These are phyloP conservation scores for Phymatotrichopsis omnivora DNA, from an alignment of 2,329 filamentous ascomycete species.

Conservation along the genomic window DNA sequence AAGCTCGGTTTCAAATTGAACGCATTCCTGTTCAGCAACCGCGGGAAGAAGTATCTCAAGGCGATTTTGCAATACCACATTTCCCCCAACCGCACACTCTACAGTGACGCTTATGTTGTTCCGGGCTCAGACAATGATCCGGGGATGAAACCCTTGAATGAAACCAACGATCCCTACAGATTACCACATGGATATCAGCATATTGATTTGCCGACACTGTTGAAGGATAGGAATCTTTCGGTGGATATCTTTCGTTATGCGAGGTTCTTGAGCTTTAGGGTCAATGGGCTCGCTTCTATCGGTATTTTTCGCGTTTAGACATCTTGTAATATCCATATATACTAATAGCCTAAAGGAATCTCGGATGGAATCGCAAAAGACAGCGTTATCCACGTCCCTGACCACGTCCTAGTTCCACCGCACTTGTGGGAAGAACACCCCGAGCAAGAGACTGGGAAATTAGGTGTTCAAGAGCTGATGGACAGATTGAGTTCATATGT, in stretches of 20 bases:
- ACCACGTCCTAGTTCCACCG: constrained; percentile 65
- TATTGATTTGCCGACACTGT: constrained; percentile 61
- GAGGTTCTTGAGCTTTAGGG: constrained; percentile 58
- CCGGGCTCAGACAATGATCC: too few species aligned
- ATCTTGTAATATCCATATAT: not conserved
- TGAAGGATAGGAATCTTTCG: constrained; percentile 54
- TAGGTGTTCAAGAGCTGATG: constrained; percentile 52
- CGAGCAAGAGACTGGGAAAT: constrained; percentile 37
- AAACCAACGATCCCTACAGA: constrained; percentile 32
- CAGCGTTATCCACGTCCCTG: constrained; percentile 71
- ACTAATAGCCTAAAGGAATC: constrained; percentile 7
- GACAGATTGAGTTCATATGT: constrained; percentile 44
- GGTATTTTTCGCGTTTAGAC: constrained; percentile 2
- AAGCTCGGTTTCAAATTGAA: constrained; percentile 63
- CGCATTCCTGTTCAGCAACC: constrained; percentile 72
- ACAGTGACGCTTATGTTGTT: constrained; percentile 57
- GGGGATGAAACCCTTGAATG: constrained; percentile 29
- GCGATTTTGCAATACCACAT: constrained; percentile 73
- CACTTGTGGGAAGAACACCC: constrained; percentile 41
- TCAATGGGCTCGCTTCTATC: constrained; percentile 57
- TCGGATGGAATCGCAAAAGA: constrained; percentile 61
- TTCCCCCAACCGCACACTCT: constrained; percentile 62
- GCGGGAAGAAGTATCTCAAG: constrained; percentile 63
- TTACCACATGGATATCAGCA: constrained; percentile 47
- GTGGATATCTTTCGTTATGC: constrained; percentile 61